Evolutionary conservation across 2,329 filamentous ascomycete species (phyloP).

Genomic region (Gaeumannomyces sp.): DNA sequence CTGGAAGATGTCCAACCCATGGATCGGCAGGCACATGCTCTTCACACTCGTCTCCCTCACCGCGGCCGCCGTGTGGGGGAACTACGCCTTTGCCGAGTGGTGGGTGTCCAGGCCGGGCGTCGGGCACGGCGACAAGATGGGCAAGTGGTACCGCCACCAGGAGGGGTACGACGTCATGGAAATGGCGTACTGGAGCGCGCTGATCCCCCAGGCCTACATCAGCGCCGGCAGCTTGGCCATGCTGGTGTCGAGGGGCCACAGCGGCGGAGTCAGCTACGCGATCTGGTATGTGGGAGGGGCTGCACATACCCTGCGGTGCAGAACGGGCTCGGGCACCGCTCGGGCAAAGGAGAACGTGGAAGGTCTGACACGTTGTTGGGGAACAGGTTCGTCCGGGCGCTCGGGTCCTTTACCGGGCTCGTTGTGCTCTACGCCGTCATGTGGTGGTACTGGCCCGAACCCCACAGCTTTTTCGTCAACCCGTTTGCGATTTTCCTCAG

Average conservation of each 20-base stretch:
- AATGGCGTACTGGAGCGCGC: conserved; percentile 42
- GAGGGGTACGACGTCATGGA: conserved; percentile 42
- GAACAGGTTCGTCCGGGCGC: conserved; percentile 35
- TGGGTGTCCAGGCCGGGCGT: conserved; percentile 37
- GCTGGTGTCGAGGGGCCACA: conserved; percentile 39
- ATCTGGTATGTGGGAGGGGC: conserved; percentile 37
- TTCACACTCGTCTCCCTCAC: conserved; percentile 30
- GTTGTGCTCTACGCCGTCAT: conserved; percentile 31
- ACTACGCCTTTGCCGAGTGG: conserved; percentile 39
- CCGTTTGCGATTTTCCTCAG: conserved; percentile 37
- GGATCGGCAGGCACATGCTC: conserved; percentile 34
- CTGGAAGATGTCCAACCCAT: conserved; percentile 31
- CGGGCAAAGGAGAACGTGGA: no score
- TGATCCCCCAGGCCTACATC: conserved; percentile 34
- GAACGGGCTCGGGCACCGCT: no score
- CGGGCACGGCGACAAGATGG: conserved; percentile 36
- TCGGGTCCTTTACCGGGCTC: conserved; percentile 37
- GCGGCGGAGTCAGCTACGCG: conserved; percentile 39
- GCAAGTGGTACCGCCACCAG: conserved; percentile 35
- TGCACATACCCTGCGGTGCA: no score
- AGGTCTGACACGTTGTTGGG: background rate
- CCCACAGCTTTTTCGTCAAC: conserved; percentile 39
- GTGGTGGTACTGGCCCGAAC: conserved; percentile 47
- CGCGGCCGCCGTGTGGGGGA: conserved; percentile 29
- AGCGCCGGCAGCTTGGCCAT: conserved; percentile 36